Conservation (phyloP, 148 eudicot genomes). For the Camellia granthamiana region DNA sequence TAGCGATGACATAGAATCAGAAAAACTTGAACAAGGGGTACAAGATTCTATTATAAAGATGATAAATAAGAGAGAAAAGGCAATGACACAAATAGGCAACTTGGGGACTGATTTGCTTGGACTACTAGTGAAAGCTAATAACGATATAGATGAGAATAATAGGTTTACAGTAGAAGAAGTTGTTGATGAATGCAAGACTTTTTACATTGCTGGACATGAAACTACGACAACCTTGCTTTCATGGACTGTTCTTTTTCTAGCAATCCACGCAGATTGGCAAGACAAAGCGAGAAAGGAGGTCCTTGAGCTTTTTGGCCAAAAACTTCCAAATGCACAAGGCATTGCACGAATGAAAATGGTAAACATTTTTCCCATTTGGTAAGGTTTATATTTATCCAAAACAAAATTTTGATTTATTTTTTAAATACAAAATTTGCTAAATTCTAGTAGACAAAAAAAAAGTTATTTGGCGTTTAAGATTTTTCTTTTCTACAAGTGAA, state of each 20-base stretch:
- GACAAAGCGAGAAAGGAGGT: slow-evolving; percentile 19
- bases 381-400: too few species aligned
- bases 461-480: too few species aligned
- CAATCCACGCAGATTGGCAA: slow-evolving; percentile 25
- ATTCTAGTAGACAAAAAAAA: too few species aligned
- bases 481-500: too few species aligned
- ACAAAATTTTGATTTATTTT: too few species aligned
- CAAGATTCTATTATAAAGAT: background rate
- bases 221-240: slow-evolving; percentile 12
- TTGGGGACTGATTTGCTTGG: slow-evolving; percentile 16
- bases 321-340: slow-evolving; percentile 6
- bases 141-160: background rate
- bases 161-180: slow-evolving; percentile 11
- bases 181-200: slow-evolving; percentile 18
- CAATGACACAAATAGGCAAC: background rate
- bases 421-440: too few species aligned
- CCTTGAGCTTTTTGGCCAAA: slow-evolving; percentile 4
- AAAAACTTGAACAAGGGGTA: slow-evolving; percentile 10
- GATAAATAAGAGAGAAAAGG: slow-evolving; percentile 7
- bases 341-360: slow-evolving; percentile 15
- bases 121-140: slow-evolving; percentile 12
- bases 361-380: background rate
- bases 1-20: slow-evolving; percentile 12
- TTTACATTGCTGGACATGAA: slow-evolving; percentile 16
- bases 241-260: slow-evolving; percentile 15